Evolutionary conservation across 495 filamentous ascomycete genomes (phyloP), one percentile per base, ranked within the genome.

Genomic region (Eremomyces bilateralis): DNA sequence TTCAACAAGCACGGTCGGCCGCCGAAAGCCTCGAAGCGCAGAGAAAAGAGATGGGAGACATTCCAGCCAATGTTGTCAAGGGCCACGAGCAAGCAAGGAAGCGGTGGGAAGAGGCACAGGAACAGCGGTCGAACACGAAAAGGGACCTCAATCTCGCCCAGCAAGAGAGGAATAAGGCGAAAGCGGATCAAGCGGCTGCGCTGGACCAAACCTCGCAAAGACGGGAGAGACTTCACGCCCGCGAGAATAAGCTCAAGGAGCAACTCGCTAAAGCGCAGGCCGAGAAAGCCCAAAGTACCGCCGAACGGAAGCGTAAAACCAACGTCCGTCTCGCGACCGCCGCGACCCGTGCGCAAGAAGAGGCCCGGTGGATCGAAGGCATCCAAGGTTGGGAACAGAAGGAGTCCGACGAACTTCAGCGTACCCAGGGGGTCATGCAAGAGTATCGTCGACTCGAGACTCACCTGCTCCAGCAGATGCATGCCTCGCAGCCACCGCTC

Each of bases 1-100:
- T 79, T 52, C 67, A 69, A 43, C 80, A 90, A 54, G 82, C 83
- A 4, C 79, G 90, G 40, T 76, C 88, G 38, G 68, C 76, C 4
- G 65, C 71, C 13, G 58, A 52, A 10, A 62, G 55, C 18, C 53
- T 90, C 1, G 65, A 71, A 18, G 50, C 45, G 15, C 67, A 85
- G 47, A 59, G 84, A 3, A 75, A 75, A 47, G 64, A 57, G 24
- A 50, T 83, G 21, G 74, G 71, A 21, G 62, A 60, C 18, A 60
- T 82, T 19, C 80, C 80, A 0, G 67, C 77, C 34, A 66, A 75
- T 11, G 65, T 82, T 37, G 42, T 65, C 34, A 56, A 66, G 29
- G 55, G 68, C 73, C 56, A 61, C 63, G 33, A 48, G 57, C 12
- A 71, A 67, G 43, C 74, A 76, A 44, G 53, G 52, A 34, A 52